phyloP scores from a whole-genome alignment of 768 basidiomycete genomes.

The Tylopilus intermedius region DNA sequence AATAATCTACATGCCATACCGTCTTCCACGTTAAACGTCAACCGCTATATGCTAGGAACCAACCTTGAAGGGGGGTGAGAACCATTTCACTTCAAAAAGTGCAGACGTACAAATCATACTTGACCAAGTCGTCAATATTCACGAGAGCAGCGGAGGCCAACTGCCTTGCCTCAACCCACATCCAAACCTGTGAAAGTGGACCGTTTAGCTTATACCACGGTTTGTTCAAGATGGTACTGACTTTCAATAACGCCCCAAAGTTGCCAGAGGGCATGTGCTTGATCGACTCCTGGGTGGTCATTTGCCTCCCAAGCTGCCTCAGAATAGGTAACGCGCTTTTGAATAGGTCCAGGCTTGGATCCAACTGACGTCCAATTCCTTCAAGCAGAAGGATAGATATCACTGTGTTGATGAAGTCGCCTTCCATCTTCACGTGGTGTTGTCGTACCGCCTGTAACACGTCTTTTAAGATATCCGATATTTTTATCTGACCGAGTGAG shows the following conservation, averaged over 20 bases:
- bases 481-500: constrained; percentile 93
- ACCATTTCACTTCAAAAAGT: neutral
- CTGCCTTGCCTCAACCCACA: constrained; percentile 88
- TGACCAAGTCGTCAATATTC: constrained; percentile 81
- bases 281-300: constrained; percentile 69
- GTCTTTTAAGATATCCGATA: constrained; percentile 86
- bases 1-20: constrained; percentile 13
- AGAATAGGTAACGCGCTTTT: constrained; percentile 93
- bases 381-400: constrained; percentile 90
- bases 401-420: constrained; percentile 97
- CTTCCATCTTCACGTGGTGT: constrained; percentile 98
- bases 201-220: neutral
- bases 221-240: constrained; percentile 30
- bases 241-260: constrained; percentile 85
- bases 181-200: constrained; percentile 63
- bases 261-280: constrained; percentile 63
- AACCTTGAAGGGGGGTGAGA: constrained; percentile 37
- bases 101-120: constrained; percentile 75
- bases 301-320: constrained; percentile 85
- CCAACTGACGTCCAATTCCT: constrained; percentile 91
- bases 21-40: neutral
- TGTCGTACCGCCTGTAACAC: constrained; percentile 80
- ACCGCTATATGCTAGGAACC: constrained; percentile 41
- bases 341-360: constrained; percentile 90
- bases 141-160: constrained; percentile 74